Conservation (phyloP, 164 flowering plant species). For the Liquidambar formosana region DNA sequence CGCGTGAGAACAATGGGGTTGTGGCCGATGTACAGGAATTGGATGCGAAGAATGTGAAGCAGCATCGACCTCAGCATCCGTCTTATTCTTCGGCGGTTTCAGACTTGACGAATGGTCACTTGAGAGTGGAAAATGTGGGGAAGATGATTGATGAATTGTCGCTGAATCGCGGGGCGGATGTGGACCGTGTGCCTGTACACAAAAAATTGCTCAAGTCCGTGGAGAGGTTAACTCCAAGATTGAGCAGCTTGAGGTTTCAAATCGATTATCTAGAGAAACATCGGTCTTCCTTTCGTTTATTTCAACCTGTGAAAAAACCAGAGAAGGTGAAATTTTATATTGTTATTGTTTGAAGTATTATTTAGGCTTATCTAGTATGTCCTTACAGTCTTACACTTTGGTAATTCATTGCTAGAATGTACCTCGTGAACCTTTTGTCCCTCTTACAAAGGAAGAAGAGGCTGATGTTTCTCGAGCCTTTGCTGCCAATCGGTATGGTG, state of each 20-base stretch:
- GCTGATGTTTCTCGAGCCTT: constrained; percentile 58
- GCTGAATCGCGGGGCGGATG: constrained; percentile 18
- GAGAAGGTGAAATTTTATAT: constrained; percentile 31
- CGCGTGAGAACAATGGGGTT: constrained; percentile 11
- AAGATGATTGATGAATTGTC: constrained; percentile 34
- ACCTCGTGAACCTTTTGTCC: constrained; percentile 49
- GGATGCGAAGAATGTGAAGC: constrained; percentile 26
- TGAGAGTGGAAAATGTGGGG: constrained; percentile 32
- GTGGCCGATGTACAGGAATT: constrained; percentile 15
- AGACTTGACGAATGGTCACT: constrained; percentile 26
- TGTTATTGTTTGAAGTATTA: not conserved
- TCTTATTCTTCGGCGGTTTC: constrained; percentile 36
- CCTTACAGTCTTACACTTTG: not conserved
- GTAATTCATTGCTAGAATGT: constrained; percentile 37
- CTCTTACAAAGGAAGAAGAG: constrained; percentile 76
- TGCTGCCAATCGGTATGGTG: constrained; percentile 48
- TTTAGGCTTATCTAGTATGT: not conserved
- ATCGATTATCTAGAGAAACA: constrained; percentile 37
- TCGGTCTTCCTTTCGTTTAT: constrained; percentile 14
- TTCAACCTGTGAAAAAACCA: constrained; percentile 39
- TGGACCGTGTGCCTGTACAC: constrained; percentile 28
- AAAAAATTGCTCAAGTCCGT: constrained; percentile 41
- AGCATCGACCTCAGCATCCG: constrained; percentile 13
- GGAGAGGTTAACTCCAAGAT: constrained; percentile 36
- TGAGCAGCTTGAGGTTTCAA: constrained; percentile 32